These are phyloP conservation scores for Alternaria triticimaculans DNA, from an alignment of 2,329 filamentous ascomycete species.

Conservation along the genomic window DNA sequence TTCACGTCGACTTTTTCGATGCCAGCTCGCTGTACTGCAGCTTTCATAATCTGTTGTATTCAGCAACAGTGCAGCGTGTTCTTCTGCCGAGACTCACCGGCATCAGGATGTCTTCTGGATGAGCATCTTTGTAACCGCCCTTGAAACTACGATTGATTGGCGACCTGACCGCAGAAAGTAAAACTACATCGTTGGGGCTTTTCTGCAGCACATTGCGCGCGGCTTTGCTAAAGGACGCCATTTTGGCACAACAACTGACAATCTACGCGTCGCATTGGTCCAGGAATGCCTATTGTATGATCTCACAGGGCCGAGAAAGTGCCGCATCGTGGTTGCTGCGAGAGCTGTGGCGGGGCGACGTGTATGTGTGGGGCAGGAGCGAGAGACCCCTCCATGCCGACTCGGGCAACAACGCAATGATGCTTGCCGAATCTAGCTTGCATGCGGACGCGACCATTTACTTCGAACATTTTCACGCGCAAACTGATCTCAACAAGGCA, in stretches of 20 bases:
- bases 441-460: constrained; percentile 8
- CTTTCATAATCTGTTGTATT: constrained; percentile 73
- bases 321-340: constrained; percentile 25
- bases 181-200: constrained; percentile 93
- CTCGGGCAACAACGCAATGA: constrained; percentile 17
- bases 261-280: not conserved
- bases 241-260: constrained; percentile 11
- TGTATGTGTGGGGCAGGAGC: constrained; percentile 38
- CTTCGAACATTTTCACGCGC: constrained; percentile 2
- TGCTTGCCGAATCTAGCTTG: constrained; percentile 10
- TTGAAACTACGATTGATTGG: constrained; percentile 86
- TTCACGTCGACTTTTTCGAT: constrained; percentile 34
- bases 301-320: constrained; percentile 21
- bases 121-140: constrained; percentile 93
- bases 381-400: constrained; percentile 41
- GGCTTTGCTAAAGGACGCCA: constrained; percentile 40
- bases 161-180: constrained; percentile 87
- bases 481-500: not conserved
- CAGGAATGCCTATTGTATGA: constrained; percentile 9
- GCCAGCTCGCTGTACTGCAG: constrained; percentile 34
- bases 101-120: constrained; percentile 81
- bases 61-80: constrained; percentile 69
- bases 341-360: constrained; percentile 38
- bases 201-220: constrained; percentile 73
- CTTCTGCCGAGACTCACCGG: constrained; percentile 54